Conservation (phyloP, 495 filamentous ascomycete genomes). For the Sabuloglossum arenarium region DNA sequence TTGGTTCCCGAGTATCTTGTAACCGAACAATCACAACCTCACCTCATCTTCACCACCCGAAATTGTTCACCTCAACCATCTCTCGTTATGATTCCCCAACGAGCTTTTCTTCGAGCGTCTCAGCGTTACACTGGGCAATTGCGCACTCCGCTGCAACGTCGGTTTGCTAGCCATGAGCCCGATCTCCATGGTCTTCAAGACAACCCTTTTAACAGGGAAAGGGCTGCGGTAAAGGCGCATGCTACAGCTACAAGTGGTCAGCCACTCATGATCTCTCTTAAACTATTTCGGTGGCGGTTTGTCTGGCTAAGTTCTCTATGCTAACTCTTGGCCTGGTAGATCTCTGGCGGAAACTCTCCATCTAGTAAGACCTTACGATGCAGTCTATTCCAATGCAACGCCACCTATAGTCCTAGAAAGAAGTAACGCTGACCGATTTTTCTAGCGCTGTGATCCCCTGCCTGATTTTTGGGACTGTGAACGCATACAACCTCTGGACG, state of each 20-base stretch:
- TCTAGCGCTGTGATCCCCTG: slow-evolving; percentile 43
- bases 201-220: slow-evolving; percentile 78
- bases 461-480: slow-evolving; percentile 46
- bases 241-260: slow-evolving; percentile 58
- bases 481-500: slow-evolving; percentile 75
- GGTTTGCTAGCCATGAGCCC: slow-evolving; percentile 22
- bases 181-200: slow-evolving; percentile 34
- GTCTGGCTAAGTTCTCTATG: slow-evolving; percentile 4
- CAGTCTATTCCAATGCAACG: neutral
- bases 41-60: neutral
- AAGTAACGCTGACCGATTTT: slow-evolving; percentile 5
- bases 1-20: too few relatives aligned
- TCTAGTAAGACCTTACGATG: slow-evolving; percentile 40
- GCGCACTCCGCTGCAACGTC: slow-evolving; percentile 38
- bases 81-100: neutral
- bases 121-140: slow-evolving; percentile 26
- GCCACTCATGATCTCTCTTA: slow-evolving; percentile 10
- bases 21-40: neutral
- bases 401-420: slow-evolving; percentile 13
- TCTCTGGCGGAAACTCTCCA: slow-evolving; percentile 80
- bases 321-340: slow-evolving; percentile 31
- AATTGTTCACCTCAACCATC: neutral
- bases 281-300: slow-evolving; percentile 3
- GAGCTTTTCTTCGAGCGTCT: neutral
- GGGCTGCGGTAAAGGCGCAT: slow-evolving; percentile 66